Evolutionary conservation across 2,329 filamentous ascomycete species (phyloP).

Genomic region (Penicillium sp.): DNA sequence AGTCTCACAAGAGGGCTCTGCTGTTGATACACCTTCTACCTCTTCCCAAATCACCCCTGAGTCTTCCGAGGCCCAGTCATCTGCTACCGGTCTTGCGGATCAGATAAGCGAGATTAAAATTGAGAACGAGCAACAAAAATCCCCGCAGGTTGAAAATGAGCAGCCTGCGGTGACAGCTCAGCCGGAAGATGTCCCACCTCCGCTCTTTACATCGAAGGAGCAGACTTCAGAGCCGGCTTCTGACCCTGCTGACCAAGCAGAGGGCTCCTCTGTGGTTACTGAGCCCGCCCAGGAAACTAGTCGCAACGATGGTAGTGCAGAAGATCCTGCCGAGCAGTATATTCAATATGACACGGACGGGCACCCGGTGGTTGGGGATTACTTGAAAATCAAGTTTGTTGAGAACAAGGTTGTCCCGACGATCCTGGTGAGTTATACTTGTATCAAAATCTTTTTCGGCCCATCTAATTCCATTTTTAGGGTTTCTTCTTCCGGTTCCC

Average conservation of each 20-base stretch:
- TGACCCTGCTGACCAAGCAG: conserved; percentile 21
- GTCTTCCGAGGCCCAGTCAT: conserved; percentile 43
- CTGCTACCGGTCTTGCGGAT: conserved; percentile 56
- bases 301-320: conserved; percentile 20
- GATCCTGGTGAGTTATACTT: conserved; percentile 69
- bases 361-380: conserved; percentile 85
- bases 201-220: conserved; percentile 58
- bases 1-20: neutral
- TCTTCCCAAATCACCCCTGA: conserved; percentile 19
- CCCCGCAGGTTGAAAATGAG: conserved; percentile 9
- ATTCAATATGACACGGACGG: conserved; percentile 63
- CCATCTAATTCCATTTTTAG: conserved; percentile 46
- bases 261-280: conserved; percentile 11
- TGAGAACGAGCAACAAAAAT: conserved; percentile 31
- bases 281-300: conserved; percentile 20
- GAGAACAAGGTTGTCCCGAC: conserved; percentile 92
- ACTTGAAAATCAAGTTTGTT: conserved; percentile 94
- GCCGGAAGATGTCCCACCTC: conserved; percentile 67
- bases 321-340: conserved; percentile 34
- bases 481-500: conserved; percentile 98
- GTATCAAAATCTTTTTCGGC: neutral
- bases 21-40: neutral
- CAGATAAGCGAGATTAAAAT: conserved; percentile 60
- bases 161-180: conserved; percentile 49
- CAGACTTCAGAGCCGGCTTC: conserved; percentile 20